These are phyloP conservation scores for Nothopassalora personata DNA, from an alignment of 2,329 filamentous ascomycete genomes.

Conservation along the genomic window DNA sequence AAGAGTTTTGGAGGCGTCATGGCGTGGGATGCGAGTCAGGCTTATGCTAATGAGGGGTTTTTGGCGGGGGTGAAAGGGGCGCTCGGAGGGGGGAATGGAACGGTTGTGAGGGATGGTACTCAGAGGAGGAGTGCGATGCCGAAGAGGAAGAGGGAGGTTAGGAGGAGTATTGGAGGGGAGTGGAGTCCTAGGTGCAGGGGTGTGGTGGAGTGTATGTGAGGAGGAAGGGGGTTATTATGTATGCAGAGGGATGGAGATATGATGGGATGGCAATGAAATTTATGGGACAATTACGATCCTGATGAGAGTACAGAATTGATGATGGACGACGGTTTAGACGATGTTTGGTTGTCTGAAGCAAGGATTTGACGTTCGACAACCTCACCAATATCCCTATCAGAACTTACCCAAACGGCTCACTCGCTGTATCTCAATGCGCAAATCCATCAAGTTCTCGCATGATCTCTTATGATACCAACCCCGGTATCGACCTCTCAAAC, in stretches of 20 bases:
- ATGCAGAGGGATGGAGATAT: too few species aligned
- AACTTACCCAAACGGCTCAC: too few species aligned
- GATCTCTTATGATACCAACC: too few species aligned
- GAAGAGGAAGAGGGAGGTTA: neutral
- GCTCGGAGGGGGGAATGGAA: neutral
- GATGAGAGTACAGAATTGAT: neutral
- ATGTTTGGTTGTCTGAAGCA: neutral
- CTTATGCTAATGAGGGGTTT: constrained; percentile 28
- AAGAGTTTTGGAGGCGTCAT: constrained; percentile 37
- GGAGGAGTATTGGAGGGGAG: neutral
- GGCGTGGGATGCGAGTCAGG: constrained; percentile 48
- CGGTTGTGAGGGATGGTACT: neutral
- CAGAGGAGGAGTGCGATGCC: neutral
- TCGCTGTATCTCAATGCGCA: too few species aligned
- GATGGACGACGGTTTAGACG: neutral
- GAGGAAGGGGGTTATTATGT: neutral
- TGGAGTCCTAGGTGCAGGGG: neutral
- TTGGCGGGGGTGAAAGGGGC: constrained; percentile 17
- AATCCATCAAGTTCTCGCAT: too few species aligned
- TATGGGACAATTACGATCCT: neutral
- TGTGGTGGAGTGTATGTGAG: neutral
- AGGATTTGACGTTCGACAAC: too few species aligned
- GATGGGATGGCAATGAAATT: neutral
- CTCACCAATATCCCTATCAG: too few species aligned
- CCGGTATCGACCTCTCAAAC: too few species aligned